These are phyloP conservation scores for Aurifilum marmelostoma DNA, from an alignment of 2,329 filamentous ascomycete genomes.

Conservation along the genomic window DNA sequence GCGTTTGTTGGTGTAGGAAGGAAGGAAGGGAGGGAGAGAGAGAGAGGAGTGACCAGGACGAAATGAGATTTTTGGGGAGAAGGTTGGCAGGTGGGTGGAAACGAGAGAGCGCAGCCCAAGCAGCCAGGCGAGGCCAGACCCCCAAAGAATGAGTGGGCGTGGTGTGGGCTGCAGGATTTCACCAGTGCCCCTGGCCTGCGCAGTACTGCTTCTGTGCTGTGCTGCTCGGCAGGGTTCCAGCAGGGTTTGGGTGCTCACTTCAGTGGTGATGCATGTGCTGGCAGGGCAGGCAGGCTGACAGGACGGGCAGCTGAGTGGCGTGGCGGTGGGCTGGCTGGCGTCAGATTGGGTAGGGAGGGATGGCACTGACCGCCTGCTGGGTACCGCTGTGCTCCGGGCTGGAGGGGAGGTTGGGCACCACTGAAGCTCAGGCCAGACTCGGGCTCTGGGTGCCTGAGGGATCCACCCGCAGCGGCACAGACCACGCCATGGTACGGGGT, in stretches of 20 bases:
- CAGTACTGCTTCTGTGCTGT: background rate
- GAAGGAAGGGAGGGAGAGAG: conserved; percentile 28
- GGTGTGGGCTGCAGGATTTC: conserved; percentile 7
- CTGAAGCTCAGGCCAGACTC: background rate
- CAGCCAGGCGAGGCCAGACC: conserved; percentile 1
- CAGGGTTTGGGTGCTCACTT: background rate
- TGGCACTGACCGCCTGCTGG: conserved; percentile 11
- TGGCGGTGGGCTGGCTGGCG: background rate
- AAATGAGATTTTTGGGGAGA: conserved; percentile 28
- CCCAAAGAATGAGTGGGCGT: background rate
- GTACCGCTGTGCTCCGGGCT: background rate
- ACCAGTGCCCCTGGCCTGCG: conserved; percentile 2
- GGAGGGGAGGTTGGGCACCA: background rate
- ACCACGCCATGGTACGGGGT: background rate
- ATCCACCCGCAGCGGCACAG: background rate
- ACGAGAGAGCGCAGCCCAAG: background rate
- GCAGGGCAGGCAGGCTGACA: background rate
- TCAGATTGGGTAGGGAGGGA: too few species aligned
- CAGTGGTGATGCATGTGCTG: background rate
- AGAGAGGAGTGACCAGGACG: conserved; percentile 30
- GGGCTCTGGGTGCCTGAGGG: background rate
- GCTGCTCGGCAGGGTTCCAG: background rate
- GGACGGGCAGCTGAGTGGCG: background rate
- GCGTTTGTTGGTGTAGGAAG: conserved; percentile 14
- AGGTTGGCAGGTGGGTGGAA: conserved; percentile 30